Conservation (phyloP, 2,329 filamentous ascomycete genomes). For the Cladosporium oxysporum region DNA sequence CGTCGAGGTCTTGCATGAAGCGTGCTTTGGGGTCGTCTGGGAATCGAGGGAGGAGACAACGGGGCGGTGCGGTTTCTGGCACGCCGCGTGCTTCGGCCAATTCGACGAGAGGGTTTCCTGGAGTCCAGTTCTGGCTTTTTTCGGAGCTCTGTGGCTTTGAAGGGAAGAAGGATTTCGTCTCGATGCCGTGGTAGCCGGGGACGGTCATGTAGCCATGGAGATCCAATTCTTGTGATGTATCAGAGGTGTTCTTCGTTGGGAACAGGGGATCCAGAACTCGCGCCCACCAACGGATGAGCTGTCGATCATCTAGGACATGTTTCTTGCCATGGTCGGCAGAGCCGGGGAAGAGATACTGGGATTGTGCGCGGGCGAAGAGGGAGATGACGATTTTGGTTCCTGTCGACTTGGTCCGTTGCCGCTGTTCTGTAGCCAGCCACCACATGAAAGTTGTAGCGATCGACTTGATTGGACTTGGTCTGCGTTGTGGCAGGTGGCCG, state of each 20-base stretch:
- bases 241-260: constrained; percentile 28
- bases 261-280: constrained; percentile 78
- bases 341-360: constrained; percentile 91
- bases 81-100: constrained; percentile 61
- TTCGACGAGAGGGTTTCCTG: constrained; percentile 72
- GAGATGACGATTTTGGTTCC: constrained; percentile 67
- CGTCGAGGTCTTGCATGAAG: constrained; percentile 85
- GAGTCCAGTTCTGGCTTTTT: constrained; percentile 46
- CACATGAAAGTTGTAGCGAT: constrained; percentile 74
- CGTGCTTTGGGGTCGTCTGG: constrained; percentile 94
- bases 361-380: constrained; percentile 87
- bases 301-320: constrained; percentile 88
- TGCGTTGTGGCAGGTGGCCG: constrained; percentile 72
- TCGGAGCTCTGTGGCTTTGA: constrained; percentile 34
- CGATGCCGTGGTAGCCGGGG: constrained; percentile 79
- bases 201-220: constrained; percentile 77
- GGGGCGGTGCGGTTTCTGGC: constrained; percentile 65
- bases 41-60: constrained; percentile 82
- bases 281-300: constrained; percentile 95
- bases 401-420: constrained; percentile 57
- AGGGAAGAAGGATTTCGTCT: constrained; percentile 79
- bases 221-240: constrained; percentile 41
- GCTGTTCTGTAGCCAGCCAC: constrained; percentile 59
- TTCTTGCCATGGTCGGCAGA: constrained; percentile 83
- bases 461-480: constrained; percentile 71